Percentiles rank a stretch among this genome's conserved stretches.
Conservation (phyloP, 1,284 basidiomycete species). For the Ganoderma sp. region DNA sequence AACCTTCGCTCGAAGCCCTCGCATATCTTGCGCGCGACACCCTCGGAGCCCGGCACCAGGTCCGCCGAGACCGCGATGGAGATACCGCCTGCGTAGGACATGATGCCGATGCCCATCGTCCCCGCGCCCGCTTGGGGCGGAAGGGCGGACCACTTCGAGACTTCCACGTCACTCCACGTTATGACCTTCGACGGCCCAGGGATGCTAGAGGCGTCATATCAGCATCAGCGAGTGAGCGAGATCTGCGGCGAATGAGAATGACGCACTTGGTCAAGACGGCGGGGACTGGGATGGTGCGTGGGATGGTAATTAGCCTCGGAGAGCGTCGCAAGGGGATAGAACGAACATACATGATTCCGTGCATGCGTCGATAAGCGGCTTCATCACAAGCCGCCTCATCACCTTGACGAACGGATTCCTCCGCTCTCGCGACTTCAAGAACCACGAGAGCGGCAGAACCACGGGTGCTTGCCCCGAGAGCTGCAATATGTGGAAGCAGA, state of each 20-base stretch:
- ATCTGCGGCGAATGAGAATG: background rate
- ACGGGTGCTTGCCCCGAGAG: conserved; percentile 37
- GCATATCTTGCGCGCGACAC: conserved; percentile 35
- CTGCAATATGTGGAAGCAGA: conserved; percentile 37
- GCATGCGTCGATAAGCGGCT: conserved; percentile 32
- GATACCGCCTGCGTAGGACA: conserved; percentile 40
- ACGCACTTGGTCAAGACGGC: conserved; percentile 38
- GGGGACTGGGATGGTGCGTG: conserved; percentile 33
- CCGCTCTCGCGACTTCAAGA: conserved; percentile 26
- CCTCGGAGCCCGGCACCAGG: conserved; percentile 33
- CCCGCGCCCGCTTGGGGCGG: conserved; percentile 42
- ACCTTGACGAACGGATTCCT: conserved; percentile 15
- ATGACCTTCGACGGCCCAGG: conserved; percentile 40
- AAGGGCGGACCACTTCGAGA: conserved; percentile 39
- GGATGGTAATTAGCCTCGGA: no score
- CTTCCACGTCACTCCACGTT: conserved; percentile 37
- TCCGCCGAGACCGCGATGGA: conserved; percentile 38
- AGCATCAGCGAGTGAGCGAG: background rate
- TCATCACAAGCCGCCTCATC: conserved; percentile 30
- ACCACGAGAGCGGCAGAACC: conserved; percentile 36
- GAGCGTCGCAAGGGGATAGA: background rate
- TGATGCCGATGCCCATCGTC: conserved; percentile 40
- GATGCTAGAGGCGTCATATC: conserved; percentile 32
- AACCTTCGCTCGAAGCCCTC: conserved; percentile 37
- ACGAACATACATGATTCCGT: conserved; percentile 35